phyloP scores from a whole-genome alignment of 192 early-diverging fungal genomes.

The Gorgonomyces haynaldii region DNA sequence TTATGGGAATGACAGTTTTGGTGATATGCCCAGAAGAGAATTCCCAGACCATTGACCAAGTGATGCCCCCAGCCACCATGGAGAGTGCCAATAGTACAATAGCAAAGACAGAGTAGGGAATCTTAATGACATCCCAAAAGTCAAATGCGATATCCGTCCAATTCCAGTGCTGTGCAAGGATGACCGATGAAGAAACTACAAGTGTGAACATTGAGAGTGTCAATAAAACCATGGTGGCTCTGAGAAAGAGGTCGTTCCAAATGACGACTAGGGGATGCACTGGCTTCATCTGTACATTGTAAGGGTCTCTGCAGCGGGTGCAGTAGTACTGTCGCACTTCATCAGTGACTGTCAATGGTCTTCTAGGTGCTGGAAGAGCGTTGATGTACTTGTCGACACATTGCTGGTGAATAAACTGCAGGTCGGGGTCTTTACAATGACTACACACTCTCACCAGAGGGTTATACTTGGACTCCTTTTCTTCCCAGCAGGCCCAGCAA shows the following conservation, averaged over 20 bases:
- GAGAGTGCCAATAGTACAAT: too few species aligned
- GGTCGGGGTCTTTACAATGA: conserved; percentile 40
- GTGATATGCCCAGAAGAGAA: too few species aligned
- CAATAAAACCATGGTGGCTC: background rate
- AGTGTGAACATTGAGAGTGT: too few species aligned
- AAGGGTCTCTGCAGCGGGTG: conserved; percentile 28
- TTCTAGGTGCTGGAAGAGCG: conserved; percentile 18
- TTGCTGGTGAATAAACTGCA: conserved; percentile 39
- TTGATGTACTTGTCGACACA: conserved; percentile 35
- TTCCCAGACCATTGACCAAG: too few species aligned
- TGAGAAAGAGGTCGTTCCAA: conserved; percentile 5
- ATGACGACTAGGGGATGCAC: conserved; percentile 1
- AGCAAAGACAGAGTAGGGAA: too few species aligned
- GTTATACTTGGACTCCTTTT: conserved; percentile 6
- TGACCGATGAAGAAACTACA: too few species aligned
- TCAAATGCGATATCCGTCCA: too few species aligned
- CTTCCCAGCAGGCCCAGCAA: conserved; percentile 12
- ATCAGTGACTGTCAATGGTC: background rate
- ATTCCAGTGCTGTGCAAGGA: too few species aligned
- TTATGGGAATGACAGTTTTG: too few species aligned
- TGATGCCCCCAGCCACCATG: too few species aligned
- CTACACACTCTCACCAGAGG: conserved; percentile 35
- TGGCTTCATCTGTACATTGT: conserved; percentile 8
- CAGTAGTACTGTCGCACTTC: conserved; percentile 14
- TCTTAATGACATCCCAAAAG: too few species aligned